Percentiles rank a stretch among this genome's conserved stretches.
Evolutionary conservation across 2,329 filamentous ascomycete species (phyloP).

Genomic region (Pyrenophora tritici-repentis): DNA sequence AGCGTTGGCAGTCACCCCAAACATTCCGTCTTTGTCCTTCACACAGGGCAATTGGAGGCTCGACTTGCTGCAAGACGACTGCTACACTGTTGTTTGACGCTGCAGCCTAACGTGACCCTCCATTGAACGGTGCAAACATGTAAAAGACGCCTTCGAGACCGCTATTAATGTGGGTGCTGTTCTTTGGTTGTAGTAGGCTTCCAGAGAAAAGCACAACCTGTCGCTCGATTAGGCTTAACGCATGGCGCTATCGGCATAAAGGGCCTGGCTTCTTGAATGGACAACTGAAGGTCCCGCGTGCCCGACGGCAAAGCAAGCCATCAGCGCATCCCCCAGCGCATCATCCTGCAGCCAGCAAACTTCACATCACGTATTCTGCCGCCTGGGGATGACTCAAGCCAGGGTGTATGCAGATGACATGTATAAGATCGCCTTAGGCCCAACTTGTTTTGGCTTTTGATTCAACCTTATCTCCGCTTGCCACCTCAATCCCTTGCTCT

Average conservation of each 20-base stretch:
- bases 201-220: not conserved
- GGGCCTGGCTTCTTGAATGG: constrained; percentile 15
- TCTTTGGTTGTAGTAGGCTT: not conserved
- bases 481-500: constrained; percentile 7
- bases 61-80: constrained; percentile 2
- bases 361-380: constrained; percentile 12
- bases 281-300: constrained; percentile 5
- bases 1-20: constrained; percentile 4
- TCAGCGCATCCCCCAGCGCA: constrained; percentile 6
- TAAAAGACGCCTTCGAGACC: constrained; percentile 7
- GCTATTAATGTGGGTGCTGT: not conserved
- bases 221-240: constrained; percentile 9
- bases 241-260: constrained; percentile 8
- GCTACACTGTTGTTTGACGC: not conserved
- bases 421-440: constrained; percentile 25
- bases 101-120: not conserved
- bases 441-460: constrained; percentile 4
- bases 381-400: constrained; percentile 28
- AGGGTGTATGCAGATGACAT: constrained; percentile 5
- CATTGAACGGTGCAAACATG: not conserved
- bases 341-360: constrained; percentile 21
- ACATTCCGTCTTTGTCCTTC: not conserved
- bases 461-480: constrained; percentile 9
- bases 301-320: constrained; percentile 22
- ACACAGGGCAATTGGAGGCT: not conserved